phyloP scores from a whole-genome alignment of 768 basidiomycete genomes.

The Antrodiella citrinella region DNA sequence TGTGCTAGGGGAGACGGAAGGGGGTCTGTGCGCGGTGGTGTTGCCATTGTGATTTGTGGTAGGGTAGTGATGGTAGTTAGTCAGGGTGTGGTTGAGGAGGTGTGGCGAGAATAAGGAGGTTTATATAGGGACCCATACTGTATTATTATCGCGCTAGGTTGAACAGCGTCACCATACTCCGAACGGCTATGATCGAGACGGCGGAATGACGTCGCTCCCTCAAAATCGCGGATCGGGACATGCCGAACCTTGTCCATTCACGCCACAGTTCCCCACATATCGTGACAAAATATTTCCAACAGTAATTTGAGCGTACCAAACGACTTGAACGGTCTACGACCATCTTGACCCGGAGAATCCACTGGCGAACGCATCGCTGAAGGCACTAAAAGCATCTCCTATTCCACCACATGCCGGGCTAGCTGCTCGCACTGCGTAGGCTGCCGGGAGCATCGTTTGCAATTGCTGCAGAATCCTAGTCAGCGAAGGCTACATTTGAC shows the following conservation, averaged over 20 bases:
- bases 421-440: slow-evolving; percentile 41
- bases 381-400: slow-evolving; percentile 10
- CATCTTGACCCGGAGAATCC: not conserved
- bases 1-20: not conserved
- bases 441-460: slow-evolving; percentile 48
- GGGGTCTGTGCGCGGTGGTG: not conserved
- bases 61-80: not conserved
- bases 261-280: not conserved
- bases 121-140: too few relatives aligned
- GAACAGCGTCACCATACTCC: not conserved
- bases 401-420: slow-evolving; percentile 44
- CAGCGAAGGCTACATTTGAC: too few relatives aligned
- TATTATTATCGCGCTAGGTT: too few relatives aligned
- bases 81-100: not conserved
- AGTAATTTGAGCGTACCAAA: too few relatives aligned
- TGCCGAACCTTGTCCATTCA: not conserved
- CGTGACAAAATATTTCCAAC: too few relatives aligned
- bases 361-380: not conserved
- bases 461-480: slow-evolving; percentile 23
- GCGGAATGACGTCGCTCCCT: not conserved
- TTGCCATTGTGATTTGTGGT: not conserved
- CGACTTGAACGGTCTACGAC: not conserved
- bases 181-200: not conserved
- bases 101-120: not conserved
- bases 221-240: too few relatives aligned